Evolutionary conservation across 331 rosid species (phyloP), one percentile per base, ranked within the genome.

Genomic region (Pyracantha coccinea): DNA sequence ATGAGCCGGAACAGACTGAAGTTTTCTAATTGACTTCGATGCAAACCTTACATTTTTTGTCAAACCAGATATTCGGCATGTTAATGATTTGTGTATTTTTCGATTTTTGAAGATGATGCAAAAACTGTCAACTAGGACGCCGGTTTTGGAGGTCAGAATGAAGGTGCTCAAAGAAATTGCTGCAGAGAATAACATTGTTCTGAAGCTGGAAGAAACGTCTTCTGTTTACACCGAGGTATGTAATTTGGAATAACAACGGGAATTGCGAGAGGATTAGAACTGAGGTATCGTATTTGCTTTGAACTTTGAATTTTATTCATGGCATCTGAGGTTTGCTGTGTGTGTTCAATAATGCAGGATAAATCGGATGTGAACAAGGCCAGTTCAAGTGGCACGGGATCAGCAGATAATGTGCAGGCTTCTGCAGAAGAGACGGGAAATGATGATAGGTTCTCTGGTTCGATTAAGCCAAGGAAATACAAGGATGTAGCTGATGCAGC

Each of bases 401-500:
- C 75, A 55, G 76, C 74, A 3, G 87, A 71, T 32, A 74, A 66
- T 21, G 50, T 47, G 64, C 70, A 76, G 32, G 75, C 62, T 75
- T 68, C 79, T 19, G 77, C 81, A 17, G 79, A 86, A 50, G 88
- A 80, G 66, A 70, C 57, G 5, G 88, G 66, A 63, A 85, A 69
- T 24, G 76, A 84, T 70, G 81, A 77, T 54, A 83, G 71, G 80
- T 77, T 78, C 23, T 79, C 90, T 16, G 81, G 78, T 77, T 85
- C 96, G 6, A 77, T 76, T 27, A 86, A 83, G 72, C 66, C 69
- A 68, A 83, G 47, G 82, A 86, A 87, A 80, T 93, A 88, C 79
- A 91, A 79, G 83, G 95, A 85, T 8, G 99, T 87, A 41, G 87
- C 97, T n/a, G 92, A 81, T 68, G 97, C 99, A 65, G 99, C 99